Percentiles rank a stretch among this genome's conserved stretches.
These are phyloP conservation scores for Trichosporon faecale DNA, from an alignment of 1,284 basidiomycete genomes.

Conservation along the genomic window DNA sequence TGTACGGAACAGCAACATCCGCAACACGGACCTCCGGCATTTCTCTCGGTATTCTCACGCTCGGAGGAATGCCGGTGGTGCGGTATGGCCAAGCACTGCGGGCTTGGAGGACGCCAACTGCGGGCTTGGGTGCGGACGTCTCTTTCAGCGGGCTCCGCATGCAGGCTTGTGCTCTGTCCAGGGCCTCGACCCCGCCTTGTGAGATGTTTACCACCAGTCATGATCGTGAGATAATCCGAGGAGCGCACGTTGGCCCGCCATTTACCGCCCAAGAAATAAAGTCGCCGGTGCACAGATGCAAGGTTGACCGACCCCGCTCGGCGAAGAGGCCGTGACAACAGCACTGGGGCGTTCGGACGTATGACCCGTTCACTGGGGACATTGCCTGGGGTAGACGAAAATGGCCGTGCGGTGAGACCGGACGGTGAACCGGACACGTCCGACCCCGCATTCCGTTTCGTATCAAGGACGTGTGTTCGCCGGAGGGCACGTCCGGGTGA, in stretches of 20 bases:
- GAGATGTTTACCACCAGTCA: not conserved
- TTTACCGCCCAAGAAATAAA: not conserved
- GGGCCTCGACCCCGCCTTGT: not conserved
- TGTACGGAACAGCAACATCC: not conserved
- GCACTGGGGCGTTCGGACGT: not conserved
- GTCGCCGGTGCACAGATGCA: not conserved
- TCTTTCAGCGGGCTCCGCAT: not conserved
- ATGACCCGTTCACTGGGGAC: not conserved
- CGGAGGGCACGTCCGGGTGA: not conserved
- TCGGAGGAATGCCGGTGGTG: not conserved
- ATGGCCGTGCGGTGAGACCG: not conserved
- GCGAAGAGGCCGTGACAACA: not conserved
- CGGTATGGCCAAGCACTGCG: not conserved
- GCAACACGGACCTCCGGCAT: not conserved
- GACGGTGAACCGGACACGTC: not conserved
- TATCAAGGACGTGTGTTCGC: slow-evolving; percentile 8
- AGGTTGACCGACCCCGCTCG: not conserved
- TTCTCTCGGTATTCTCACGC: not conserved
- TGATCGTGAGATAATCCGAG: not conserved
- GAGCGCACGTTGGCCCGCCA: not conserved
- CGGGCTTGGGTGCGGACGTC: not conserved
- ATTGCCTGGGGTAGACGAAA: not conserved
- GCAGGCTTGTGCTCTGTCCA: not conserved
- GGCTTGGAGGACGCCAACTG: not conserved
- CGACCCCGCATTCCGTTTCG: not conserved